Percentiles rank a stretch among this genome's conserved stretches.
Conservation (phyloP, 768 basidiomycete species). For the Suillus americanus region DNA sequence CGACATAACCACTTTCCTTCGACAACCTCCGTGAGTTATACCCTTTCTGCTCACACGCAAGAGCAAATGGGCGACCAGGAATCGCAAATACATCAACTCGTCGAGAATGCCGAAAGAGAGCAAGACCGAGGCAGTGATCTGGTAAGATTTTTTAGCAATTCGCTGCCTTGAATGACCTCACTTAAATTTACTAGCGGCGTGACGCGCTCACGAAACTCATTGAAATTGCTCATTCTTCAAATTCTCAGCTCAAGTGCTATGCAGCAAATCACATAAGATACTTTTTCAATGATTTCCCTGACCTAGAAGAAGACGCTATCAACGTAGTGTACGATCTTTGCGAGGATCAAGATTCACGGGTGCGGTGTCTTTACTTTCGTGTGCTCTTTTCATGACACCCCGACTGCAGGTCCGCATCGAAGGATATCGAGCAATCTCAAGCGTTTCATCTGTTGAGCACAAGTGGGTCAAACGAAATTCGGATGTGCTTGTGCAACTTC, state of each 20-base stretch:
- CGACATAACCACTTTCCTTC: neutral
- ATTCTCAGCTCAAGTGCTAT: constrained; percentile 48
- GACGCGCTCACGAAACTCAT: constrained; percentile 54
- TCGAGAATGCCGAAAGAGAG: constrained; percentile 44
- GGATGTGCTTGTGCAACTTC: constrained; percentile 72
- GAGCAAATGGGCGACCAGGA: constrained; percentile 14
- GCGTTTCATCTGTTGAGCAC: constrained; percentile 45
- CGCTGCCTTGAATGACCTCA: constrained; percentile 5
- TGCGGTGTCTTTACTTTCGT: constrained; percentile 26
- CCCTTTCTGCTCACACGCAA: neutral
- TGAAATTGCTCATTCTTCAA: constrained; percentile 47
- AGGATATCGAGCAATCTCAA: constrained; percentile 63
- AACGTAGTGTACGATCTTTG: constrained; percentile 79
- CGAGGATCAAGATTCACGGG: constrained; percentile 61
- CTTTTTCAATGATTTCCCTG: constrained; percentile 67
- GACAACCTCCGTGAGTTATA: neutral
- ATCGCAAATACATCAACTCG: constrained; percentile 30
- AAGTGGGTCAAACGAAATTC: constrained; percentile 71
- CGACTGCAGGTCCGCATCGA: constrained; percentile 59
- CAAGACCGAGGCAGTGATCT: constrained; percentile 37
- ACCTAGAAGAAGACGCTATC: constrained; percentile 72
- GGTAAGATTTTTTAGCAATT: constrained; percentile 29
- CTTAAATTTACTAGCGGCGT: constrained; percentile 41
- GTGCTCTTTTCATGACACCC: neutral
- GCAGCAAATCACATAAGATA: constrained; percentile 56